phyloP scores from a whole-genome alignment of 2,329 filamentous ascomycete species.

The Paecilomyces variotii region DNA sequence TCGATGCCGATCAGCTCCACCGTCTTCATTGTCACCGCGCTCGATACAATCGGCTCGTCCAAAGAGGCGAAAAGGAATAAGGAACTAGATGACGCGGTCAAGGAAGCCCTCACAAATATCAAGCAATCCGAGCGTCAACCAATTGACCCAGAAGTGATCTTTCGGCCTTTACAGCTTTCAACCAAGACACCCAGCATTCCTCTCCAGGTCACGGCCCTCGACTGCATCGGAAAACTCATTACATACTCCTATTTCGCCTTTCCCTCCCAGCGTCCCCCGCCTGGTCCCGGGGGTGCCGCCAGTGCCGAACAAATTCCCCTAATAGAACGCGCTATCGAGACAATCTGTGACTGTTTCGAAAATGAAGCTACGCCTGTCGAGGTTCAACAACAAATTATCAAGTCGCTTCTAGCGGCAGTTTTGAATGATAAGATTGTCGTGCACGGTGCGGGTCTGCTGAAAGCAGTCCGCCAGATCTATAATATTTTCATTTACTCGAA shows the following conservation, averaged over 20 bases:
- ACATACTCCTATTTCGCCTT: conserved; percentile 97
- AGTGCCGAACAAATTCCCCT: conserved; percentile 54
- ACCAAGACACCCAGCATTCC: conserved; percentile 79
- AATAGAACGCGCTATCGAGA: conserved; percentile 96
- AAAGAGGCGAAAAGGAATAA: conserved; percentile 87
- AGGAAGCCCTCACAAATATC: conserved; percentile 75
- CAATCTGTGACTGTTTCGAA: conserved; percentile 98
- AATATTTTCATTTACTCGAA: conserved; percentile 97
- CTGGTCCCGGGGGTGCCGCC: conserved; percentile 15
- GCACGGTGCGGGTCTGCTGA: conserved; percentile 88
- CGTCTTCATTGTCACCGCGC: conserved; percentile 87
- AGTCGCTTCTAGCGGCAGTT: conserved; percentile 89
- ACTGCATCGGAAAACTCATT: conserved; percentile 98
- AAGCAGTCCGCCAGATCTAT: conserved; percentile 95
- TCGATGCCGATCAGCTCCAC: conserved; percentile 77
- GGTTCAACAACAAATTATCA: conserved; percentile 95
- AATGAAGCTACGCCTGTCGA: conserved; percentile 88
- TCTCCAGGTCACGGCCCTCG: conserved; percentile 80
- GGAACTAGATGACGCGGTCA: conserved; percentile 71
- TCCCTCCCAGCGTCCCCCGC: conserved; percentile 37
- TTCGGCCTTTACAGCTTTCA: conserved; percentile 81
- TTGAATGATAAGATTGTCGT: conserved; percentile 98
- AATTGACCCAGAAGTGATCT: conserved; percentile 85
- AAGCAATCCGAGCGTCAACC: conserved; percentile 73
- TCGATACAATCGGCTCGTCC: conserved; percentile 84